These are phyloP conservation scores for Nitzschia sp. DNA, from an alignment of 108 stramenopile species.

Conservation along the genomic window DNA sequence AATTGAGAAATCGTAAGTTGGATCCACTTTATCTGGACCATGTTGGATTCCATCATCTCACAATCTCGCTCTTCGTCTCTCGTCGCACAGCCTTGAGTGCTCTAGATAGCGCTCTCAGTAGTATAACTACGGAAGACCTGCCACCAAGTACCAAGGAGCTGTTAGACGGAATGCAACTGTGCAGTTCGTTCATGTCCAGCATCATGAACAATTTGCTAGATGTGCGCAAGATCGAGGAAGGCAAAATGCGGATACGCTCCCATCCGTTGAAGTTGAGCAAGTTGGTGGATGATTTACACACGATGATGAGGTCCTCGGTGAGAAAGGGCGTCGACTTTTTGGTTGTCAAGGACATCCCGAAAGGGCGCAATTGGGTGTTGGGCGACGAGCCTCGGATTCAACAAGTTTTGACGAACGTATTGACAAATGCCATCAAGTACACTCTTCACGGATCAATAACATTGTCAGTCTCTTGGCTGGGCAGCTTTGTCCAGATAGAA, in stretches of 20 bases:
- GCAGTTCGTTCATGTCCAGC: slow-evolving; percentile 40
- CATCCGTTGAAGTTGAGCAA: slow-evolving; percentile 13
- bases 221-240: slow-evolving; percentile 48
- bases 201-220: slow-evolving; percentile 54
- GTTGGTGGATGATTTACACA: slow-evolving; percentile 18
- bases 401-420: slow-evolving; percentile 48
- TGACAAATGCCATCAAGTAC: slow-evolving; percentile 58
- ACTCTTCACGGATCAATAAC: slow-evolving; percentile 33
- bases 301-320: slow-evolving; percentile 35
- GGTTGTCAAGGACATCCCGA: neutral
- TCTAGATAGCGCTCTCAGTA: slow-evolving; percentile 35
- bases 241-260: slow-evolving; percentile 35
- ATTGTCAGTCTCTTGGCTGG: slow-evolving; percentile 21
- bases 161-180: slow-evolving; percentile 39
- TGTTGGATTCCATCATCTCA: neutral
- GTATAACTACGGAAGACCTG: slow-evolving; percentile 21
- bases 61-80: no score
- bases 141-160: slow-evolving; percentile 16
- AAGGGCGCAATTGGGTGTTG: slow-evolving; percentile 20
- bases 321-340: slow-evolving; percentile 17
- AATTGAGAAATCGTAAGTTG: slow-evolving; percentile 42
- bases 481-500: slow-evolving; percentile 24
- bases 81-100: slow-evolving; percentile 36
- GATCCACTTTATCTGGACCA: no score
- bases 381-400: slow-evolving; percentile 43